Evolutionary conservation across 1,284 basidiomycete species (phyloP), one percentile per base, ranked within the genome.

Genomic region (Fomes fomentarius): DNA sequence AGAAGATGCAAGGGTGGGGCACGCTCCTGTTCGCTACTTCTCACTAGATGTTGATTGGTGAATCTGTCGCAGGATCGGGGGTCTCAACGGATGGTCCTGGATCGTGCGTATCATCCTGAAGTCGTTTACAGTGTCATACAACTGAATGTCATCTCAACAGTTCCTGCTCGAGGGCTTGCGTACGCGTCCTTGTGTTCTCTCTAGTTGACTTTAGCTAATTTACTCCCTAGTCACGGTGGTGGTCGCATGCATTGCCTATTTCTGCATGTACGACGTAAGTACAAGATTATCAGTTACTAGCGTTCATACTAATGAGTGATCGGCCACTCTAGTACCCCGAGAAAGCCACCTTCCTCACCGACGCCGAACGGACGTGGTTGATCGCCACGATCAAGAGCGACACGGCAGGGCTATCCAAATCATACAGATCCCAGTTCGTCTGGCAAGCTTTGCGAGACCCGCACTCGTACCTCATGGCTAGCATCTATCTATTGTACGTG

Each of bases 391-490:
- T 78, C n/a, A 57, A 62, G 17, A 46, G 53, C 10, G 66, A 68
- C 30, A 63, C 54, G 9, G 54, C 53, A 10, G 44, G 45, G 6
- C 54, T 56, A 21, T 38, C 51, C 0, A 63, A 66, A 26, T 33
- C 42, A 7, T 64, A 68, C 45, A 57, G 58, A 33, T 63, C 62
- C 63, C 61, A 61, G 24, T 67, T 64, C 44, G 56, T 70, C 37
- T 26, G 46, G 4, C 62, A 65, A 40, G 63, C 58, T 3, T 52
- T 70, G 25, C 56, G 60, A 9, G 64, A 67, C 11, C 66, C 68
- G 4, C 65, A 68, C 21, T 46, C 59, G 6, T 87, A 84, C 78
- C 79, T 72, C 17, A 87, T 54, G 19, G 45, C 51, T 6, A 25
- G 28, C 1, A 37, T 63, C 19, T 50, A 58, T 43, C 49, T 60